Evolutionary conservation across 805 yeast species (phyloP), one percentile per base, ranked within the genome.

Genomic region (Monosporozyma aquatica): DNA sequence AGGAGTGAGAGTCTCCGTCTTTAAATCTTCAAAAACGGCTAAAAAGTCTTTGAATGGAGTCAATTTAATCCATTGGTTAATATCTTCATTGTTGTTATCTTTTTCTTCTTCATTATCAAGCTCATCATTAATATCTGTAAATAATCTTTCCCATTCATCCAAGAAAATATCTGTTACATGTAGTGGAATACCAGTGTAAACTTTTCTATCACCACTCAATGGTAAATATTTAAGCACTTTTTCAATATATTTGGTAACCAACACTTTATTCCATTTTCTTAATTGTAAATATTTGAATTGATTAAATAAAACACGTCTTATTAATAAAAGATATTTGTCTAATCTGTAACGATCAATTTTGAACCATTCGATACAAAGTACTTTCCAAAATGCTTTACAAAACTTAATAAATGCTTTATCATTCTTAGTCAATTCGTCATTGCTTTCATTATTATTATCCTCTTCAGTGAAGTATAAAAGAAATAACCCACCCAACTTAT

Each of bases 81-180:
- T 37, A 14, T 47, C 48, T 32, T 61, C 66, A 17, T 64, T 68
- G 9, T 68, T 68, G 4, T 60, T 70, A 17, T 58, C 64, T 8
- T 67, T 69, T 2, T 69, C 72, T 5, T 69, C 76, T 7, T 66
- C 72, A 20, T 71, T 75, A 33, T 67, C 66, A 18, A 32, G 18
- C 24, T 69, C 72, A 30, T 70, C 69, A 41, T 66, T 56, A 6
- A 69, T 74, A 28, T 66, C 71, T 47, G 75, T 76, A 43, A 81
- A 58, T 2, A 80, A 74, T 47, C 72, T 72, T 55, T 83, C 95
- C 46, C 90, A 64, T 64, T 90, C 98, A 52, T 87, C 97, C 29
- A 84, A 61, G 58, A 76, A 78, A 6, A 92, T 77, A 64, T 92
- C 97, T 46, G 84, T 71, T 32, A 90, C 62, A 66, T 90, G 98